Evolutionary conservation across 2,329 filamentous ascomycete genomes (phyloP), one percentile per base, ranked within the genome.

Genomic region (Cercospora beticola): DNA sequence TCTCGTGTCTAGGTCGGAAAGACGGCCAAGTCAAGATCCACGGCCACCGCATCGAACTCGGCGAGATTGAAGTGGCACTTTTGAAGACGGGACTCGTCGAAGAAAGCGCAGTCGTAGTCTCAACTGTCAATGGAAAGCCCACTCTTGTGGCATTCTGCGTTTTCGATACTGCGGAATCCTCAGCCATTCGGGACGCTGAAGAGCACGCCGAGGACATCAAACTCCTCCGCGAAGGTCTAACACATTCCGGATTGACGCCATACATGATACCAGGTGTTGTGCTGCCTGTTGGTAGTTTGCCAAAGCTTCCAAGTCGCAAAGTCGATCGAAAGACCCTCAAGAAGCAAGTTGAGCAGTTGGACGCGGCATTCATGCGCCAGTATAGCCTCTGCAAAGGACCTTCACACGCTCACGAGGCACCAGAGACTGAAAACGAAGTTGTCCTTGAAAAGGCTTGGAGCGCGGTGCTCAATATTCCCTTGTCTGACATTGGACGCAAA

Each of bases 401-500:
- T 43, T 43, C 36, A n/a, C 36, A n/a, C 16, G 36, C 16, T 3
- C 36, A 43, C 16, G 36, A 43, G 36, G 36, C 36, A 43, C 36
- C 36, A 2, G 36, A 43, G 36, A 43, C 36, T 9, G 36, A 43
- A n/a, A 43, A 43, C 36, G 36, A 43, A 3, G 36, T 43, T 3
- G 3, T 9, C 3, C 36, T 43, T n/a, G 36, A 43, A 6, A 43
- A n/a, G 36, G 36, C 36, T 43, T 43, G 36, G 36, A 43, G 36
- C 36, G 36, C 16, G 5, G 16, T 43, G 2, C 36, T 43, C 36
- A 43, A 43, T 43, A 43, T 43, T 2, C 57, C 57, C 28, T 12
- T 12, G 9, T 59, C 57, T 3, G 46, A 30, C 23, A 66, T 70
- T 2, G 43, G 65, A 2, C 70, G 74, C 9, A 75, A 79, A 58